A percentile compares a stretch with the other conserved stretches of the same genome.
Evolutionary conservation across 192 early-diverging fungal species (phyloP).

Genomic region (Dimargaris xerosporica): DNA sequence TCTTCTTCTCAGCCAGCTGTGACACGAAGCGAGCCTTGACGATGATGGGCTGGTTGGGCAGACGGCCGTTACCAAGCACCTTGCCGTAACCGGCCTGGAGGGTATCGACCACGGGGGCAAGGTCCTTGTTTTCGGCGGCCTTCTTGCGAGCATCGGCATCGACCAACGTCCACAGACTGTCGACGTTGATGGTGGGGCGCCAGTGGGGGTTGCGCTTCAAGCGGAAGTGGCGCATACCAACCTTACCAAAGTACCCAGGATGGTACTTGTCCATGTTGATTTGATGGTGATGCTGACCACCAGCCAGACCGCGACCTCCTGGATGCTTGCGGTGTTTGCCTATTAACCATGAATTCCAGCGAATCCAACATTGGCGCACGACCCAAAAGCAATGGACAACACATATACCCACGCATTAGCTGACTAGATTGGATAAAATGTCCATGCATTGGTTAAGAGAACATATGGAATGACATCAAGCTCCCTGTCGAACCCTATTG

Average conservation of each 20-base stretch:
- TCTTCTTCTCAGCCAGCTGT: slow-evolving; percentile 93
- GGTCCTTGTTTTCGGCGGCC: slow-evolving; percentile 66
- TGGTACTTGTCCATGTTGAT: slow-evolving; percentile 99
- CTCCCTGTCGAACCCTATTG: too few relatives aligned
- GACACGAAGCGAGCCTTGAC: slow-evolving; percentile 89
- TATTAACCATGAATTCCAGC: background rate
- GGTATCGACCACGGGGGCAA: slow-evolving; percentile 87
- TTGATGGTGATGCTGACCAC: slow-evolving; percentile 99
- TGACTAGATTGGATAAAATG: too few relatives aligned
- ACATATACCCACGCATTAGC: too few relatives aligned
- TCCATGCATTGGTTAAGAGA: too few relatives aligned
- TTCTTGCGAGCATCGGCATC: slow-evolving; percentile 69
- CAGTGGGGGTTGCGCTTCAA: slow-evolving; percentile 78
- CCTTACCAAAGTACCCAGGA: slow-evolving; percentile 99
- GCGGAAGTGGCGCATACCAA: slow-evolving; percentile 99
- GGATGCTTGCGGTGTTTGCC: slow-evolving; percentile 99
- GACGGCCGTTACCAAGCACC: slow-evolving; percentile 86
- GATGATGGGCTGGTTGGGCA: slow-evolving; percentile 82
- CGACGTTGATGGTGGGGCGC: slow-evolving; percentile 81
- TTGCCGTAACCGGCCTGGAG: slow-evolving; percentile 75
- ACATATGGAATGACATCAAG: too few relatives aligned
- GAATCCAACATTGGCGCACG: too few relatives aligned
- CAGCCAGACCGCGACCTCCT: slow-evolving; percentile 99
- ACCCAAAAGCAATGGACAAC: too few relatives aligned
- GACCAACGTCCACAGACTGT: slow-evolving; percentile 87